Base-by-base conservation (phyloP, 371 early-diverging fungal species). In the Haplosporangium sp. region DNA sequence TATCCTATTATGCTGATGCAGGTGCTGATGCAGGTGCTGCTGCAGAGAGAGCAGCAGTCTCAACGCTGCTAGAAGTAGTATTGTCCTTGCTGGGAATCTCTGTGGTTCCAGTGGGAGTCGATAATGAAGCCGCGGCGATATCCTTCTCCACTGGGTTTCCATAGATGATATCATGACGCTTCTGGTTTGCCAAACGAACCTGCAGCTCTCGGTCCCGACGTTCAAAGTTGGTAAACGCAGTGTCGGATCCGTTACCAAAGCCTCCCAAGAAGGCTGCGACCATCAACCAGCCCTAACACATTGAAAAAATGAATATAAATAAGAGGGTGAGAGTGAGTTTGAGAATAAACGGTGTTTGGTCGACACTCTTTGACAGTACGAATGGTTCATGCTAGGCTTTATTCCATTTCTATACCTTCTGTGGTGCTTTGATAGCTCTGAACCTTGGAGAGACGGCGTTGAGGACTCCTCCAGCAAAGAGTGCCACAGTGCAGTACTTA, bases 201-300 rank as follows among this genome's bases (percentile, higher is more conserved):
- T 77, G 72, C 68, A 67, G 38, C 62, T 77, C 77, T 23, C 77
- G 62, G 41, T 72, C 72, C 38, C 72, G 50, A 41, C 77, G 67
- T 58, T 77, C 77, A 64, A 61, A 77, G 53, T 77, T 77, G 41
- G 77, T 77, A 50, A 77, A 77, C 10, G 77, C 60, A 3, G 77
- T 77, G 38, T 77, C 77, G 6, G 77, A 67, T 64, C 72, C 77
- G 54, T 77, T 77, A 21, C 77, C 77, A 18, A 77, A 77, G 10
- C 77, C 77, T 47, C 72, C 77, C 64, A 77, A 64, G 63, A 66
- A 67, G 0, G 77, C 77, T 9, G 68, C 77, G 6, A 77, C 77
- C 72, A 77, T 71, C 62, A 77, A 53, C 77, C 77, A 77, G 13
- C 64, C 67, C 77, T 77, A 69, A 36, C 43, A 46, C 18, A 37